A percentile compares a stretch with the other conserved stretches of the same genome.
phyloP scores from a whole-genome alignment of 163 green algal species.

The Chloromonas sp. region DNA sequence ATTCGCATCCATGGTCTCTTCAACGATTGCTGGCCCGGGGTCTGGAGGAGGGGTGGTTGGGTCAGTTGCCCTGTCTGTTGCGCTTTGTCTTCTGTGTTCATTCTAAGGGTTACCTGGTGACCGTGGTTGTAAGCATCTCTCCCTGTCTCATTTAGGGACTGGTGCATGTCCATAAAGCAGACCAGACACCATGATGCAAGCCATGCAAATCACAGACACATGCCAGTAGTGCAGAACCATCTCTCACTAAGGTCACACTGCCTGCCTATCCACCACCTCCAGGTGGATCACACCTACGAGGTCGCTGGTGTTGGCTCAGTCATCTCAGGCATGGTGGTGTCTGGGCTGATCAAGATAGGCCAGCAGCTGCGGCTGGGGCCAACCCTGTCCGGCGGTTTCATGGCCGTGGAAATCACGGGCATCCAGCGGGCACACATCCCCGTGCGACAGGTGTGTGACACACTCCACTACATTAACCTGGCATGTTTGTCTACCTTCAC shows the following conservation, averaged over 20 bases:
- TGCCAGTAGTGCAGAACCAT: background rate
- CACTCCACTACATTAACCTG: too few relatives aligned
- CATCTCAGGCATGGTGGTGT: slow-evolving; percentile 50
- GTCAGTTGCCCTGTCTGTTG: background rate
- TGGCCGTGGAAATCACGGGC: slow-evolving; percentile 32
- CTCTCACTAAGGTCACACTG: background rate
- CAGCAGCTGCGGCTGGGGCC: slow-evolving; percentile 59
- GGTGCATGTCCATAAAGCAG: too few relatives aligned
- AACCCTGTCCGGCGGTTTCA: slow-evolving; percentile 50
- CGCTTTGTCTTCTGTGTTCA: background rate
- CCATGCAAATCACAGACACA: too few relatives aligned
- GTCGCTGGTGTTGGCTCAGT: slow-evolving; percentile 51
- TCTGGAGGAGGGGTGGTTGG: background rate
- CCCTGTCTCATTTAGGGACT: background rate
- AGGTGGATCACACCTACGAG: slow-evolving; percentile 61
- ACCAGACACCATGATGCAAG: too few relatives aligned
- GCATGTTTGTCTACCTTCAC: too few relatives aligned
- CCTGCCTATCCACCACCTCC: slow-evolving; percentile 23
- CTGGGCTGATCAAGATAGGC: slow-evolving; percentile 52
- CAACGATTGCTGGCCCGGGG: background rate
- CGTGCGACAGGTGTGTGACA: slow-evolving; percentile 19
- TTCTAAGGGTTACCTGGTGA: too few relatives aligned
- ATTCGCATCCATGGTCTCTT: too few relatives aligned
- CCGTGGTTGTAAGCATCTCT: background rate
- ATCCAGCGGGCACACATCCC: slow-evolving; percentile 58